phyloP scores from a whole-genome alignment of 1,139 yeast genomes.

The Candida tetrigidarum region DNA sequence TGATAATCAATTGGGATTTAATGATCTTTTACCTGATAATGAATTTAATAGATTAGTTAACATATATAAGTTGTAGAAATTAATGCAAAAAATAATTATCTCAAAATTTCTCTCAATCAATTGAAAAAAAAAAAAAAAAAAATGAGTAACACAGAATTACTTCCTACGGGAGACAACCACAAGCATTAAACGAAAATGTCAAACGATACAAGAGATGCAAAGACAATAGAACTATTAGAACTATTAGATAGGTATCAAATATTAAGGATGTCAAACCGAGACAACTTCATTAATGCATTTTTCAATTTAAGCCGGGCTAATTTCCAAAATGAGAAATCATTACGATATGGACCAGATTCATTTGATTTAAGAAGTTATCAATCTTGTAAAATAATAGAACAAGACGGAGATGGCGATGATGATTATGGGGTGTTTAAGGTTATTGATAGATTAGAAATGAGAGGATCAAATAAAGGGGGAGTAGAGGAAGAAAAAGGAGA shows the following conservation, averaged over 20 bases:
- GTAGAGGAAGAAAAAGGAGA: constrained; percentile 6
- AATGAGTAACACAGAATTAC: background rate
- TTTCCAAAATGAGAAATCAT: constrained; percentile 21
- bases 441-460: constrained; percentile 17
- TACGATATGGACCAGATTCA: constrained; percentile 26
- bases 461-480: constrained; percentile 1
- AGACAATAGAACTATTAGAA: constrained; percentile 27
- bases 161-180: background rate
- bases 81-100: too few relatives aligned
- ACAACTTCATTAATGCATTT: constrained; percentile 33
- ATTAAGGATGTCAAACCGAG: constrained; percentile 23
- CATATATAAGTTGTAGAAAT: constrained; percentile 36
- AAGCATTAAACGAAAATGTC: too few relatives aligned
- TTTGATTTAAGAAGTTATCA: constrained; percentile 35
- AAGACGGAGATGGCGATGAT: constrained; percentile 9
- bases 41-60: constrained; percentile 47
- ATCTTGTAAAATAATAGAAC: constrained; percentile 27
- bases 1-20: constrained; percentile 46
- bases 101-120: background rate
- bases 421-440: constrained; percentile 13
- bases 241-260: constrained; percentile 36
- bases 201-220: constrained; percentile 13
- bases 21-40: constrained; percentile 51
- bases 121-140: background rate
- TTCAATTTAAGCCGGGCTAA: constrained; percentile 46